Evolutionary conservation across 768 basidiomycete genomes (phyloP).

Genomic region (Chalciporus chontae): DNA sequence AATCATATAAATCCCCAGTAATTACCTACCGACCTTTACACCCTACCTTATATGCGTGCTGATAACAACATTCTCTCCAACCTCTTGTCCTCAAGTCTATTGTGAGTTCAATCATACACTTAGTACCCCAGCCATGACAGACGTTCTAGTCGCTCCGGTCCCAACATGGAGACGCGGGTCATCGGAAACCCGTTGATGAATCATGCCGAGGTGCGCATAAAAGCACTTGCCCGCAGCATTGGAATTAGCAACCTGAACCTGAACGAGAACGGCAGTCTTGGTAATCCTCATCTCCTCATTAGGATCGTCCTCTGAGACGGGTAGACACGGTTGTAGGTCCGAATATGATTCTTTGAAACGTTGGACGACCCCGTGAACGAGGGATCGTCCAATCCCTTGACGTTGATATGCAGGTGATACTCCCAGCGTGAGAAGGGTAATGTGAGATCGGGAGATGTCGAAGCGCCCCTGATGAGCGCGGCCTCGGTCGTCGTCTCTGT

Average conservation of each 20-base stretch:
- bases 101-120: conserved; percentile 10
- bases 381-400: conserved; percentile 26
- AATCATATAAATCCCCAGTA: no score
- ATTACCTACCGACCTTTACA: no score
- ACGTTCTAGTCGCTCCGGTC: conserved; percentile 16
- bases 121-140: conserved; percentile 26
- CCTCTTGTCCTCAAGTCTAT: background rate
- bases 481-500: background rate
- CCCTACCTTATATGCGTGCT: no score
- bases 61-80: no score
- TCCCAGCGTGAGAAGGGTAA: conserved; percentile 31
- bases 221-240: conserved; percentile 26
- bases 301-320: background rate
- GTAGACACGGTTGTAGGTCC: background rate
- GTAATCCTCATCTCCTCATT: conserved; percentile 5
- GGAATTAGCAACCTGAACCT: conserved; percentile 26
- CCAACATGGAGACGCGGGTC: conserved; percentile 13
- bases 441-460: conserved; percentile 11
- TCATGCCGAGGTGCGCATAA: conserved; percentile 29
- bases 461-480: conserved; percentile 1
- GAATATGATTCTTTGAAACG: conserved; percentile 17
- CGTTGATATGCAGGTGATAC: conserved; percentile 27
- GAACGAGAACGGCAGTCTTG: conserved; percentile 20
- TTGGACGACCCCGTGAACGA: conserved; percentile 27
- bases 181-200: conserved; percentile 15